Base-by-base conservation (phyloP, 2,329 filamentous ascomycete genomes). In the Epichloe glyceriae region DNA sequence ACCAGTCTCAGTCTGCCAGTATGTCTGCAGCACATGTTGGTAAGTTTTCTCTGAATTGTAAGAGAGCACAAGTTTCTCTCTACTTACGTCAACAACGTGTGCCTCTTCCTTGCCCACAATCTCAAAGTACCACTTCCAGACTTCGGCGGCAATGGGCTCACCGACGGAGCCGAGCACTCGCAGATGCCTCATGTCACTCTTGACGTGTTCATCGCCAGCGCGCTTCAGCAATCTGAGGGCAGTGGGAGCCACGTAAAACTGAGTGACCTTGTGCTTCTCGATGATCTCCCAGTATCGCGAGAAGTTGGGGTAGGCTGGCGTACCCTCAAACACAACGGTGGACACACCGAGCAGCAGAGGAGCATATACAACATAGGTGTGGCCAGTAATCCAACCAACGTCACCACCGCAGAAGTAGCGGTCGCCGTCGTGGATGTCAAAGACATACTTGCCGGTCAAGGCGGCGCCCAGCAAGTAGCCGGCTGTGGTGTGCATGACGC, bases 101-200 rank as follows among this genome's bases (percentile, higher is more conserved):
- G 88, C 85, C 68, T 95, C 84, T 69, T 91, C 85, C 76, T 89
- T 94, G 63, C 93, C 93, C 49, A 98, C 89, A 59, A 86, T 79
- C 69, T 97, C 89, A 67, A 89, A 91, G 73, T 97, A 98, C 93
- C 93, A 98, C 73, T 97, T 97, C 93, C 93, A 98, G 53, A 98
- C 86, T 69, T 98, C 93, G 20, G 91, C 88, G 17, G 93, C 91
- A 62, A 98, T 98, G 39, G 93, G 93, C 73, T 98, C 93, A 59
- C 93, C 93, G 52, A 98, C 93, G 17, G 91, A 95, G 53, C 91
- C 93, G 19, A 98, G 75, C 5, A 97, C 85, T 65, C 93, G 81
- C 55, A 98, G 78, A 61, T 88, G 80, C 71, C 87, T 85, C 87
- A 98, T 93, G 64, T 88, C 74, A 63, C 85, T 82, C 72, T 88